Base-by-base conservation (phyloP, 192 early-diverging fungal species). In the Umbelopsis sp. region DNA sequence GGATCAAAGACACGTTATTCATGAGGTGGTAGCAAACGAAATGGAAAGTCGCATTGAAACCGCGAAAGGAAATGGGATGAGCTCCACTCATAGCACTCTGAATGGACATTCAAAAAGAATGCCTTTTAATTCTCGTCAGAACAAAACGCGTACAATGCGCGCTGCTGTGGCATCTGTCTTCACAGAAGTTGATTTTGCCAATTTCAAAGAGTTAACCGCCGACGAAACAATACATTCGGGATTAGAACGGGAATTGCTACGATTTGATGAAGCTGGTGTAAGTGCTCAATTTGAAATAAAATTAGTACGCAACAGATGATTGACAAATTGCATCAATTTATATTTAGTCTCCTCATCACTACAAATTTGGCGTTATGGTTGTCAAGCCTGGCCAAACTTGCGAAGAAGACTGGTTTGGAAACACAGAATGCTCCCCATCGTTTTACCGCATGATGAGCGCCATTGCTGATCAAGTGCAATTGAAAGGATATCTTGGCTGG, bases 351-450 rank as follows among this genome's bases (percentile, higher is more conserved):
- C 71, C 74, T 37, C 66, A 76, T 16, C 51, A 80, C 58, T 94
- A 94, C 80, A 94, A 94, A 70, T 90, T 94, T 88, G 93, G 93
- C 3, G 89, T 94, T 1, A 81, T 88, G 25, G 83, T 88, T 73
- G 81, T 91, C 11, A 80, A 66, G 22, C 78, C 85, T 12, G 87
- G 87, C 5, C 93, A 94, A 74, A 82, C 78, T 15, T 85, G 73
- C 10, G 93, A 94, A 76, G 89, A 90, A 65, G 86, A 91, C 48
- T 91, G 91, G 91, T 89, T 94, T 64, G 74, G 73, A 33, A 94
- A 94, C 75, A 73, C 84, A 35, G 77, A 80, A 41, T 73, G 82
- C 66, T 80, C 92, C 1, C 78, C 77, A 46, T 72, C 77, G 20
- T 84, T 84, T 76, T 80, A 86, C 30, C 69, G 81, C 21, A 92